Evolutionary conservation across 1,284 basidiomycete species (phyloP).

Genomic region (Stereum hirsutum): DNA sequence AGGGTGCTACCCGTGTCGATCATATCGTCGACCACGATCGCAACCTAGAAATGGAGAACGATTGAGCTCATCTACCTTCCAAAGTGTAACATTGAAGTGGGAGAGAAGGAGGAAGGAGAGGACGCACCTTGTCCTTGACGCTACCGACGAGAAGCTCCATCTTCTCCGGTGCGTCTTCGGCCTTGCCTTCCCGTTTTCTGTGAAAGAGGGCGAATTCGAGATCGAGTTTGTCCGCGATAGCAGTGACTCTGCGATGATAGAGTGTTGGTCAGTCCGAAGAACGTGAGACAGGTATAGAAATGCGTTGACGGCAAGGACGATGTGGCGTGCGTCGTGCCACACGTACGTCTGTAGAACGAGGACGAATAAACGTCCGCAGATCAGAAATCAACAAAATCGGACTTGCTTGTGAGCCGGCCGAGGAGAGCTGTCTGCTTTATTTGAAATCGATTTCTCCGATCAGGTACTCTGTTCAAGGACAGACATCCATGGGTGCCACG

Average conservation of each 20-base stretch:
- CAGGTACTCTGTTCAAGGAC: too few relatives aligned
- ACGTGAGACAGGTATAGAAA: too few relatives aligned
- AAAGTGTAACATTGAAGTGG: slow-evolving; percentile 1
- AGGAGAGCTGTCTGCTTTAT: too few relatives aligned
- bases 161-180: slow-evolving; percentile 50
- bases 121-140: slow-evolving; percentile 76
- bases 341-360: too few relatives aligned
- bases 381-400: too few relatives aligned
- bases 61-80: too few relatives aligned
- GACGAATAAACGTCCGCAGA: too few relatives aligned
- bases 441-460: too few relatives aligned
- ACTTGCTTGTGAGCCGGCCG: too few relatives aligned
- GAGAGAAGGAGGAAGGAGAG: slow-evolving; percentile 3
- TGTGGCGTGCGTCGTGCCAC: too few relatives aligned
- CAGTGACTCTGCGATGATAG: slow-evolving; percentile 61
- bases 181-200: slow-evolving; percentile 68
- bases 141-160: slow-evolving; percentile 99
- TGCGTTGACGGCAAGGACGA: too few relatives aligned
- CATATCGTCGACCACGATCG: slow-evolving; percentile 97
- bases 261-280: neutral
- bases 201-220: slow-evolving; percentile 98
- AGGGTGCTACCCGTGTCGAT: slow-evolving; percentile 93
- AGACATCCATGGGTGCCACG: too few relatives aligned
- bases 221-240: slow-evolving; percentile 91
- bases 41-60: slow-evolving; percentile 62